phyloP scores from a whole-genome alignment of 1,284 basidiomycete species.

The Rhodotorula sp. region DNA sequence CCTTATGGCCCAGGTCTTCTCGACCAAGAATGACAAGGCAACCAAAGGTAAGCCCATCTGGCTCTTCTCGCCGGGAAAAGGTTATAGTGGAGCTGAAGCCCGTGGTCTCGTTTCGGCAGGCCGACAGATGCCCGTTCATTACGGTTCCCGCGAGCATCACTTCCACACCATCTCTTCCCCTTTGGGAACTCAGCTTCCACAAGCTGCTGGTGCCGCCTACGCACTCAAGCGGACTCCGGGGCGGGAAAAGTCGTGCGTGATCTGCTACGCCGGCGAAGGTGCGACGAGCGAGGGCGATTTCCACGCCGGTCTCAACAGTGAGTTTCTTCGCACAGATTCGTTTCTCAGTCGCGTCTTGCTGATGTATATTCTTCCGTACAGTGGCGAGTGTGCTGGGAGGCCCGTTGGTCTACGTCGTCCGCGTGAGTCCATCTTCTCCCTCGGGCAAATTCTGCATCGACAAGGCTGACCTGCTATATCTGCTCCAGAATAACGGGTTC shows the following conservation, averaged over 20 bases:
- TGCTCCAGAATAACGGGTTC: constrained; percentile 53
- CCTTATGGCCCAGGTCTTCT: constrained; percentile 84
- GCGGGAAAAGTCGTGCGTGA: constrained; percentile 71
- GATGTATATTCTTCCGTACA: not conserved
- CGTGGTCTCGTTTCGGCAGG: constrained; percentile 49
- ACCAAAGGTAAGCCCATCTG: constrained; percentile 74
- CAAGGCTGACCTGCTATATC: too few relatives aligned
- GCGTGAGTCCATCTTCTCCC: constrained; percentile 17
- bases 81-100: not conserved
- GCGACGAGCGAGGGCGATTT: constrained; percentile 59
- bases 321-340: not conserved
- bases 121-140: constrained; percentile 57
- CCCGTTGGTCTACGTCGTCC: constrained; percentile 38
- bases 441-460: not conserved
- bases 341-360: too few relatives aligned
- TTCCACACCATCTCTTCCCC: constrained; percentile 93
- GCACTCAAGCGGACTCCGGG: constrained; percentile 76
- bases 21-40: constrained; percentile 73
- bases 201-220: constrained; percentile 84
- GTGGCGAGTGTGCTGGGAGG: constrained; percentile 54
- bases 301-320: constrained; percentile 56
- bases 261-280: constrained; percentile 82
- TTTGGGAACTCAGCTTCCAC: constrained; percentile 88
- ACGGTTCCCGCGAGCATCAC: constrained; percentile 76
- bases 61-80: constrained; percentile 52